Conservation (phyloP, 2,329 filamentous ascomycete species). For the Aspergillus arachidicola region DNA sequence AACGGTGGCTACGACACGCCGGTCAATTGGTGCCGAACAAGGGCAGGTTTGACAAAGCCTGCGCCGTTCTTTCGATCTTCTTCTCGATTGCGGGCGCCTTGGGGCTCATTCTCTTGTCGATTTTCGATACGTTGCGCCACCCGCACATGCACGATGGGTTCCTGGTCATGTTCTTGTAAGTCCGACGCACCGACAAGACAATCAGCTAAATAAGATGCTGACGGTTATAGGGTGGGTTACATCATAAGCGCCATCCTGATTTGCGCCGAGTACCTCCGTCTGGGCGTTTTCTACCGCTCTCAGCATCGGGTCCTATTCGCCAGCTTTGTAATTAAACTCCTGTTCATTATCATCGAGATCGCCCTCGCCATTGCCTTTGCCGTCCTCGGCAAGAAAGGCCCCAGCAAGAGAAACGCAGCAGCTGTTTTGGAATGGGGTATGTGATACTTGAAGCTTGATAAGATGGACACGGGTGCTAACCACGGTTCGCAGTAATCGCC, state of each 20-base stretch:
- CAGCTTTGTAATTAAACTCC: constrained; percentile 86
- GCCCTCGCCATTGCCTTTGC: constrained; percentile 69
- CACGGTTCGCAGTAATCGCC: constrained; percentile 57
- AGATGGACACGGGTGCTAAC: background rate
- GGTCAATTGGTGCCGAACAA: constrained; percentile 78
- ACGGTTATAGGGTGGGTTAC: constrained; percentile 65
- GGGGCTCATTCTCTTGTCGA: constrained; percentile 78
- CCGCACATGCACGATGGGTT: constrained; percentile 72
- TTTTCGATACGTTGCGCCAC: constrained; percentile 81
- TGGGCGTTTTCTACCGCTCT: constrained; percentile 74
- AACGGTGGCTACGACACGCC: constrained; percentile 81
- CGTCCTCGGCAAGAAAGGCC: constrained; percentile 42
- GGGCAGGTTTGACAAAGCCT: constrained; percentile 41
- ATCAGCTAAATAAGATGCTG: background rate
- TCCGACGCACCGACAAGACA: background rate
- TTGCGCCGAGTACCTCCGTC: constrained; percentile 84
- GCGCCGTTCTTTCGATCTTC: constrained; percentile 42
- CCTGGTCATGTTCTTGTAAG: constrained; percentile 74
- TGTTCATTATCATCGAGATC: constrained; percentile 81
- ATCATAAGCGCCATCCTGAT: constrained; percentile 83
- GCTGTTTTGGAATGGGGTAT: constrained; percentile 75
- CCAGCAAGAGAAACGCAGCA: constrained; percentile 61
- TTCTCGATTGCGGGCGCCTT: constrained; percentile 76
- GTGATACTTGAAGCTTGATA: constrained; percentile 9
- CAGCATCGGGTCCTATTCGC: constrained; percentile 71